Evolutionary conservation across 1,284 basidiomycete genomes (phyloP).

Genomic region (Heterobasidion irregulare): DNA sequence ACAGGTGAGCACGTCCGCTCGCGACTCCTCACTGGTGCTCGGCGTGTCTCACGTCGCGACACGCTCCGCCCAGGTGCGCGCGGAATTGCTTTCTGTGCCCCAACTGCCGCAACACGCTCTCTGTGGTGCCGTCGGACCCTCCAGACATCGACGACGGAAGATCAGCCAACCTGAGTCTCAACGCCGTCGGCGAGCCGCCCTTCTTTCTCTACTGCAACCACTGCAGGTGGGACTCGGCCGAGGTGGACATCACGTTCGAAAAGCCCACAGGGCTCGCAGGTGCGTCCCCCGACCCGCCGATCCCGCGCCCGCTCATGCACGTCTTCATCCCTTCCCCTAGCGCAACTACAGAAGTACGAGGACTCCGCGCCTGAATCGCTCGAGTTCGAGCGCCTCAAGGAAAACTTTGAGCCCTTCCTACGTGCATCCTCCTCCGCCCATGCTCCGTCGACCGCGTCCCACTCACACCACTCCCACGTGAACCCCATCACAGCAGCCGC

Average conservation of each 20-base stretch:
- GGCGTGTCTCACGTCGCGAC: background rate
- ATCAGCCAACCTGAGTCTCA: slow-evolving; percentile 37
- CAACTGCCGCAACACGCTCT: slow-evolving; percentile 81
- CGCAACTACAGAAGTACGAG: slow-evolving; percentile 83
- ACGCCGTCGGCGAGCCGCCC: slow-evolving; percentile 69
- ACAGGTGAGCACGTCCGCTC: slow-evolving; percentile 46
- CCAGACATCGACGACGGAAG: slow-evolving; percentile 52
- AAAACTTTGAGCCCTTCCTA: slow-evolving; percentile 88
- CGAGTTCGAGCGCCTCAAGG: slow-evolving; percentile 89
- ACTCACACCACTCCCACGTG: slow-evolving; percentile 61
- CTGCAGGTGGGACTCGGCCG: slow-evolving; percentile 92
- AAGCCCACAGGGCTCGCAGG: slow-evolving; percentile 92
- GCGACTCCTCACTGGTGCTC: background rate
- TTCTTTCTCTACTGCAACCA: slow-evolving; percentile 89
- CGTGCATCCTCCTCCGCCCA: slow-evolving; percentile 67
- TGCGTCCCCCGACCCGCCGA: slow-evolving; percentile 26
- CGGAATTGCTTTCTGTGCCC: slow-evolving; percentile 98
- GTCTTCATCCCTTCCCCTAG: slow-evolving; percentile 29
- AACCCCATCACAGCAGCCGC: slow-evolving; percentile 82
- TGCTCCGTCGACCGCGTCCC: slow-evolving; percentile 26
- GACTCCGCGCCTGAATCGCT: slow-evolving; percentile 77
- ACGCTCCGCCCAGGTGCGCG: slow-evolving; percentile 63
- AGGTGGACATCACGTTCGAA: slow-evolving; percentile 88
- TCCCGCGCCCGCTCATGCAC: slow-evolving; percentile 2
- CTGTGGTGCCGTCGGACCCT: slow-evolving; percentile 83